Conservation (phyloP, 176 grass and related monocot species). For the Eragrostis curvula region DNA sequence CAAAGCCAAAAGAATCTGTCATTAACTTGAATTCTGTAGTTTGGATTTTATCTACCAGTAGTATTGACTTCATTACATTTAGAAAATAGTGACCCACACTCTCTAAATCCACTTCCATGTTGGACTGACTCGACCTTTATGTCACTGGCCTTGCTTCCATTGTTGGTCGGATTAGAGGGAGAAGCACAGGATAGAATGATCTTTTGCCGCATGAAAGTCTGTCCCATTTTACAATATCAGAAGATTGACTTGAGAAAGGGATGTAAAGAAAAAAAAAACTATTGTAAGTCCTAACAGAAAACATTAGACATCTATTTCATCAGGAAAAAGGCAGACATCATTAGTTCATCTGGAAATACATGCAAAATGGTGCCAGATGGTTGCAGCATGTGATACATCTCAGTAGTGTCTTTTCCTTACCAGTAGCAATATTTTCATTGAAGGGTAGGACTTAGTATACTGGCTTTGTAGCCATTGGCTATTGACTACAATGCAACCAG, state of each 20-base stretch:
- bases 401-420: conserved; percentile 1
- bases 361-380: neutral
- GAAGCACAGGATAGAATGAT: conserved; percentile 67
- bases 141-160: conserved; percentile 54
- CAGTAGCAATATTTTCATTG: conserved; percentile 22
- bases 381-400: conserved; percentile 5
- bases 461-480: neutral
- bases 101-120: conserved; percentile 72
- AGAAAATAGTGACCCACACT: conserved; percentile 61
- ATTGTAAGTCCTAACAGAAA: conserved; percentile 4
- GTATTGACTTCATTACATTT: conserved; percentile 64
- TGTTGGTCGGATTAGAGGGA: conserved; percentile 59
- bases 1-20: conserved; percentile 30
- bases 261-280: conserved; percentile 18
- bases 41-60: conserved; percentile 44
- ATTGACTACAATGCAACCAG: neutral
- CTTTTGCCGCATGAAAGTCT: conserved; percentile 99
- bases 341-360: neutral
- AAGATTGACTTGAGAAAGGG: conserved; percentile 38
- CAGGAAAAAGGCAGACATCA: conserved; percentile 22
- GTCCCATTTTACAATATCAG: conserved; percentile 64
- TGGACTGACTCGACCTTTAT: conserved; percentile 53
- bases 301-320: conserved; percentile 9
- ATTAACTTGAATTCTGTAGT: conserved; percentile 30
- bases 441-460: neutral